These are phyloP conservation scores for Sophora flavescens DNA, from an alignment of 306 rosid species.

Conservation along the genomic window DNA sequence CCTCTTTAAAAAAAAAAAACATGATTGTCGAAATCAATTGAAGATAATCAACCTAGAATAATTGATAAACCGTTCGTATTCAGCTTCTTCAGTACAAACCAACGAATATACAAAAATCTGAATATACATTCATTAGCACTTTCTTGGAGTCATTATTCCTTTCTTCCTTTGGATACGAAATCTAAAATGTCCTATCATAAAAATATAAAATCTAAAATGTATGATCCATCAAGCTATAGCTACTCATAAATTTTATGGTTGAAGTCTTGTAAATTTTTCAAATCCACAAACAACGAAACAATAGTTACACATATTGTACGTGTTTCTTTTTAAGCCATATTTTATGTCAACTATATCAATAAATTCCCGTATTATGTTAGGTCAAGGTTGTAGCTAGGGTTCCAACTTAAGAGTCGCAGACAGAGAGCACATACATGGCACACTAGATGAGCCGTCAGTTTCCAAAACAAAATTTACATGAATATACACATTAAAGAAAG, in stretches of 20 bases:
- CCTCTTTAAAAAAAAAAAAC: too few species aligned
- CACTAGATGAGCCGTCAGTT: not conserved
- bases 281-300: not conserved
- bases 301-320: too few species aligned
- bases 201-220: not conserved
- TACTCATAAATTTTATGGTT: not conserved
- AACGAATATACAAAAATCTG: not conserved
- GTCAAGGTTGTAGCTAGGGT: not conserved
- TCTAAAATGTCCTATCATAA: too few species aligned
- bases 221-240: not conserved
- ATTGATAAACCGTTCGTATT: not conserved
- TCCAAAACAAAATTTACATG: not conserved
- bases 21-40: conserved; percentile 22
- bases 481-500: not conserved
- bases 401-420: not conserved
- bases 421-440: not conserved
- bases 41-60: conserved; percentile 15
- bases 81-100: not conserved
- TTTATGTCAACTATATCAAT: too few species aligned
- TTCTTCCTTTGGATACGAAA: not conserved
- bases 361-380: not conserved
- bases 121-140: not conserved
- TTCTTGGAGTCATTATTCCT: not conserved
- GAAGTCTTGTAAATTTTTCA: not conserved
- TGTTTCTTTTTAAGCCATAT: too few species aligned